These are phyloP conservation scores for Trametes coccinea DNA, from an alignment of 768 basidiomycete genomes.

Conservation along the genomic window DNA sequence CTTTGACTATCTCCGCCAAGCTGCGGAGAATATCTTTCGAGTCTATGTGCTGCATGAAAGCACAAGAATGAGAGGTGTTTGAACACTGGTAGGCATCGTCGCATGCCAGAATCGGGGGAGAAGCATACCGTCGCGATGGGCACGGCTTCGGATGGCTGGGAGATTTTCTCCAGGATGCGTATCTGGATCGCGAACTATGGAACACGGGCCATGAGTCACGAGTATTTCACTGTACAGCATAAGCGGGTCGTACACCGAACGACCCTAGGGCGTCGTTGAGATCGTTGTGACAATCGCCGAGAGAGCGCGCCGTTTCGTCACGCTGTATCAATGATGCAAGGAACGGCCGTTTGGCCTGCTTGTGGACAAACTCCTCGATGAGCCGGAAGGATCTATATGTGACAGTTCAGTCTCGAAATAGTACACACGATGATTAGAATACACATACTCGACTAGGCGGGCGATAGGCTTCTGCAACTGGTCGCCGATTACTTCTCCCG, in stretches of 20 bases:
- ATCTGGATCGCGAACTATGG: no score
- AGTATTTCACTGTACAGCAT: no score
- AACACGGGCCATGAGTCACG: no score
- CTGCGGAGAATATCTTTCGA: no score
- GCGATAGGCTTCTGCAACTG: conserved; percentile 53
- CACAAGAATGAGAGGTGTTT: no score
- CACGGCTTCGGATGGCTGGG: no score
- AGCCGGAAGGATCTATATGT: conserved; percentile 40
- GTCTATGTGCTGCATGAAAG: no score
- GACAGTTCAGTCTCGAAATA: background rate
- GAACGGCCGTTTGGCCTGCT: conserved; percentile 67
- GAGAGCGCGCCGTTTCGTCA: conserved; percentile 61
- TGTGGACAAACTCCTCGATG: conserved; percentile 54
- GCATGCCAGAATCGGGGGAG: no score
- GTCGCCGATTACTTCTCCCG: conserved; percentile 49
- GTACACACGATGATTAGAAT: background rate
- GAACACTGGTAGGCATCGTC: no score
- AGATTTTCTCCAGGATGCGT: no score
- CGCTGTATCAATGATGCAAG: conserved; percentile 77
- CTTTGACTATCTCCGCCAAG: no score
- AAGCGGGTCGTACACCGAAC: conserved; percentile 50
- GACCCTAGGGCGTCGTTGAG: conserved; percentile 57
- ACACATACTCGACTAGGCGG: conserved; percentile 51
- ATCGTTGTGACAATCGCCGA: conserved; percentile 51
- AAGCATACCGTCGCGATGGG: no score